Evolutionary conservation across 495 filamentous ascomycete genomes (phyloP), one percentile per base, ranked within the genome.

Genomic region (Rostrohypoxylon terebratum): DNA sequence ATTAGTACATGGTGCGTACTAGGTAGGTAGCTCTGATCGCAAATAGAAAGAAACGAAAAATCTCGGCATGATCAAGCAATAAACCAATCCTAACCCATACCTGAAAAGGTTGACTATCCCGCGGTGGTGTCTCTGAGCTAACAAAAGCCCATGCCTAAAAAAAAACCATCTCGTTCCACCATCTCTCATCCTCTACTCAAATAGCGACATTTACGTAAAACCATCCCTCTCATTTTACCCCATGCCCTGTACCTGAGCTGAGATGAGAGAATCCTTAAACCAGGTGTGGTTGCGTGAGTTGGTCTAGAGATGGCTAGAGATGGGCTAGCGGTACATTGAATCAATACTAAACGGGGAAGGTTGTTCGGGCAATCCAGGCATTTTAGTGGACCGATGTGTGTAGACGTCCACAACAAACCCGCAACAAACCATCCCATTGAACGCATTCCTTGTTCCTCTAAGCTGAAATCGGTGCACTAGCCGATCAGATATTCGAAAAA

Each of bases 321-420:
- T 7, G 58, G 8, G 47, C 23, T 55, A 64, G 31, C 38, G 21
- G 36, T 18, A 45, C 25, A 55, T 59, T 42, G 59, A 38, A 13
- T 51, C 55, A 57, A 20, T 48, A 54, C 55, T 51, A 66, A 68
- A 73, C 28, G 45, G 57, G 61, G 71, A 58, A 74, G 66, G 66
- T 66, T 73, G 47, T 60, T 74, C 71, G 66, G 71, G 42, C 47
- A 69, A 66, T 66, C 66, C 66, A 69, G 66, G 61, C 48, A 18
- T 23, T 33, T 38, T 53, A 68, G 54, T 13, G 48, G 51, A 2
- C 28, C 47, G 31, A 54, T n/a, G 25, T 14, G 2, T 10, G 13
- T n/a, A 47, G n/a, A 59, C 23, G 57, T 51, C 34, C 6, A 18
- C 38, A 14, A 42, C 38, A n/a, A 11, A 10, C 8, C 36, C 8